These are phyloP conservation scores for Macadamia integrifolia DNA, from an alignment of 164 flowering plant genomes.

Conservation along the genomic window DNA sequence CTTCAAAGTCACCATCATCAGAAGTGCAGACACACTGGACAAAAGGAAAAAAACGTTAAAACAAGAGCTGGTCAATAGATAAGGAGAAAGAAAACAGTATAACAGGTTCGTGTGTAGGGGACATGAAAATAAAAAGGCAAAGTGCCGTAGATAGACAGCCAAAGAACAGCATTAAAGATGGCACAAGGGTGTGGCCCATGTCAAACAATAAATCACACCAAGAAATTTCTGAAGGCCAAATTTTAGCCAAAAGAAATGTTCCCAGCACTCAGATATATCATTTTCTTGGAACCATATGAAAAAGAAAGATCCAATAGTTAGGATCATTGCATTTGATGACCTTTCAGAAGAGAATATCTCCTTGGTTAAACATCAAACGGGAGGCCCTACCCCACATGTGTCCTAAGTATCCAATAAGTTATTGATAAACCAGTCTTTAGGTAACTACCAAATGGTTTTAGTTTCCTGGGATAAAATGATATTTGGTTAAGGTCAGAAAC, in stretches of 20 bases:
- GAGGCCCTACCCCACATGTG: not conserved
- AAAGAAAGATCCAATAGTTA: no score
- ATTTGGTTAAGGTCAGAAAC: slow-evolving; percentile 25
- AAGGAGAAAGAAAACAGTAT: not conserved
- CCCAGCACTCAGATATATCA: no score
- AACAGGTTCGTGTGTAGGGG: not conserved
- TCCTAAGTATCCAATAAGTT: not conserved
- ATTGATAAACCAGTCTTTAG: not conserved
- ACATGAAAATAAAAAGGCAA: no score
- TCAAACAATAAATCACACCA: not conserved
- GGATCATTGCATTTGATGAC: no score
- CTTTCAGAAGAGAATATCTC: not conserved
- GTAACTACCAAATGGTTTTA: not conserved
- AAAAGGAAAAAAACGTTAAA: not conserved
- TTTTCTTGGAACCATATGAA: no score
- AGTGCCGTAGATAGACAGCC: not conserved
- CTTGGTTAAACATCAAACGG: not conserved
- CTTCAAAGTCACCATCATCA: slow-evolving; percentile 99
- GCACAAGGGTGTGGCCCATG: not conserved
- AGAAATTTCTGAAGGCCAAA: not conserved
- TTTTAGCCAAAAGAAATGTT: not conserved
- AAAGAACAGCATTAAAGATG: not conserved
- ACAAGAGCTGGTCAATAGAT: not conserved
- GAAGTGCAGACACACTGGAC: slow-evolving; percentile 89
- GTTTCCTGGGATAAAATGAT: not conserved